Base-by-base conservation (phyloP, 2,329 filamentous ascomycete genomes). In the Didymella glomerata region DNA sequence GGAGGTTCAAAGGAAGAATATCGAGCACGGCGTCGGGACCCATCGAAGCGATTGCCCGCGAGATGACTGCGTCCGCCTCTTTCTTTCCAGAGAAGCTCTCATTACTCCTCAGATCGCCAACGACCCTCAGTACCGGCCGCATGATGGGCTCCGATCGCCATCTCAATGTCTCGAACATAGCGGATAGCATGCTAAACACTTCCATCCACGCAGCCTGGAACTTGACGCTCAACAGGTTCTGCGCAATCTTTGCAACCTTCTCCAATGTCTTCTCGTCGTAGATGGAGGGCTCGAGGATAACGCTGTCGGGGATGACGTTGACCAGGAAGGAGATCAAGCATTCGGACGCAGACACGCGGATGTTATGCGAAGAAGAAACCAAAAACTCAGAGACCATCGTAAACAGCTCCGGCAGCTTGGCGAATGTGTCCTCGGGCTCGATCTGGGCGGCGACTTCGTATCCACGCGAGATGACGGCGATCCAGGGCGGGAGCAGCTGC, bases 151-250 rank as follows among this genome's bases (percentile, higher is more conserved):
- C 85, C 2, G 93, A 88, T 60, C 88, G 88, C 94, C 94, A 98
- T 68, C 90, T 87, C 59, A 97, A 81, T 2, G 89, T 85, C 69
- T 96, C 92, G 66, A 97, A 97, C 81, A 97, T 91, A 53, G 92
- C 90, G 8, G 88, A 88, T 34, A 97, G 83, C 8, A 97, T 91
- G 67, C 88, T 92, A 80, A 98, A 98, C 0, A 96, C 93, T 75
- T 99, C 93, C 79, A 91, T 88, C 92, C 94, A 97, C 3, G 95
- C 95, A 25, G 90, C 88, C 79, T 98, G 95, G 73, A 93, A 99
- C 72, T 95, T 95, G 38, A 98, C 88, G 50, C 88, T 93, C 45
- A 99, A 83, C 8, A 98, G 82, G 36, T 89, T 86, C 62, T 89
- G 88, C 0, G 90, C 88, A 2, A 84, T 84, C 72, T 86, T 90